Base-by-base conservation (phyloP, 306 rosid species). In the Heteromeles arbutifolia region DNA sequence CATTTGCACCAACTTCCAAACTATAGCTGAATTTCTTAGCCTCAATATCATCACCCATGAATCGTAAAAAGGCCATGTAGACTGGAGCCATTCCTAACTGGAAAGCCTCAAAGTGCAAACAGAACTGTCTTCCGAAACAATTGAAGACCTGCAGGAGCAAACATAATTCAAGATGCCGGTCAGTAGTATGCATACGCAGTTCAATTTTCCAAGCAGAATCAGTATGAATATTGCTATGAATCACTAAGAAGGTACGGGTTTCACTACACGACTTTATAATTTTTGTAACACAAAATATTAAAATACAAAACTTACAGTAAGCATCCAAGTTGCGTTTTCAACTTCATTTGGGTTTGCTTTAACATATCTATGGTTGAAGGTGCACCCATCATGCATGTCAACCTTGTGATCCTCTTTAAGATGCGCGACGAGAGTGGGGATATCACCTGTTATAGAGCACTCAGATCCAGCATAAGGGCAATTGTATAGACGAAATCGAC, bases 321-420 rank as follows among this genome's bases (percentile, higher is more conserved):
- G 92, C 99, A 90, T 95, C 99, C 99, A 92, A 67, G 97, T 92
- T 56, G 99, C 97, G 59, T 92, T 95, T 83, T 95, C 97, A 54
- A 95, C 95, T 83, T 95, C 99, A 22, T 85, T 85, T 70, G 99
- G 93, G 80, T 92, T 89, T 80, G 97, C 82, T 83, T 95, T 90
- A 73, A 92, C 97, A 74, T 95, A 95, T 78, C 96, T 88, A 80
- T 95, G 97, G 73, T 92, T 95, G 81, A 95, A 95, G 72, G 97
- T 88, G 80, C 91, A 90, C 26, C 97, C 97, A 52, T 88, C 90
- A 56, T 92, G 97, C 99, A 95, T 90, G 84, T 90, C 97, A 62
- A 90, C 97, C 87, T 90, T 90, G 85, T 92, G 97, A 74, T 89
- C 91, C 39, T 88, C 91, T 80, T 90, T 95, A 57, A 95, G 97